These are phyloP conservation scores for Salvia rosmarinus DNA, from an alignment of 257 asterid species.

Conservation along the genomic window DNA sequence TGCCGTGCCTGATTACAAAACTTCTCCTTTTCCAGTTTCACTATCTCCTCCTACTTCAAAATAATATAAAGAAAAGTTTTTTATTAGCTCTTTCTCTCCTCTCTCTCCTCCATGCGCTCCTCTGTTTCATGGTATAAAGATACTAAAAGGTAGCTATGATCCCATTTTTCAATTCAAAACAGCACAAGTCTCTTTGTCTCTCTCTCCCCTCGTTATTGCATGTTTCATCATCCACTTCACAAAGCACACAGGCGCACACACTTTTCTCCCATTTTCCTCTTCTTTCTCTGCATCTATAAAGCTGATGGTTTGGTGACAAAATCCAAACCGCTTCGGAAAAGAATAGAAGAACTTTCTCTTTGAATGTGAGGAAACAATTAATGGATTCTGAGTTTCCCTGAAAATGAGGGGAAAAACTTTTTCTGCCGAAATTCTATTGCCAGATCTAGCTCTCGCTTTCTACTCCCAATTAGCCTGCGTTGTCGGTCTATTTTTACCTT, in stretches of 20 bases:
- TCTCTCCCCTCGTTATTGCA: constrained; percentile 30
- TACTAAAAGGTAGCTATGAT: constrained; percentile 51
- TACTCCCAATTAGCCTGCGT: constrained; percentile 32
- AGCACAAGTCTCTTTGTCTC: constrained; percentile 23
- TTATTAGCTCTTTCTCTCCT: not conserved
- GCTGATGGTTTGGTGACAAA: constrained; percentile 31
- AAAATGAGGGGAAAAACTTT: constrained; percentile 18
- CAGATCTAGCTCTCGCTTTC: constrained; percentile 51
- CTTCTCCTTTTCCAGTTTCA: constrained; percentile 17
- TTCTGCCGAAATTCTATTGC: constrained; percentile 24
- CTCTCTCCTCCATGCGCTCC: constrained; percentile 25
- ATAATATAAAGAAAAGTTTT: not conserved
- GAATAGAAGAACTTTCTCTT: constrained; percentile 9
- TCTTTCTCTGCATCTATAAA: constrained; percentile 29
- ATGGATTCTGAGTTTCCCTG: constrained; percentile 29
- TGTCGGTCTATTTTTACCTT: constrained; percentile 22
- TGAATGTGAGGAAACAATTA: constrained; percentile 30
- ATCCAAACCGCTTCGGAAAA: constrained; percentile 32
- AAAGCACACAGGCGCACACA: constrained; percentile 23
- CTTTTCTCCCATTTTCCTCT: constrained; percentile 28
- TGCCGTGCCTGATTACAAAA: constrained; percentile 46
- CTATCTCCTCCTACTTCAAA: constrained; percentile 23
- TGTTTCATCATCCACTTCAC: constrained; percentile 45
- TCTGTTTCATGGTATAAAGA: constrained; percentile 41
- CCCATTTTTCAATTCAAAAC: constrained; percentile 34